Conservation (phyloP, 257 asterid species). For the Solanum sitiens region DNA sequence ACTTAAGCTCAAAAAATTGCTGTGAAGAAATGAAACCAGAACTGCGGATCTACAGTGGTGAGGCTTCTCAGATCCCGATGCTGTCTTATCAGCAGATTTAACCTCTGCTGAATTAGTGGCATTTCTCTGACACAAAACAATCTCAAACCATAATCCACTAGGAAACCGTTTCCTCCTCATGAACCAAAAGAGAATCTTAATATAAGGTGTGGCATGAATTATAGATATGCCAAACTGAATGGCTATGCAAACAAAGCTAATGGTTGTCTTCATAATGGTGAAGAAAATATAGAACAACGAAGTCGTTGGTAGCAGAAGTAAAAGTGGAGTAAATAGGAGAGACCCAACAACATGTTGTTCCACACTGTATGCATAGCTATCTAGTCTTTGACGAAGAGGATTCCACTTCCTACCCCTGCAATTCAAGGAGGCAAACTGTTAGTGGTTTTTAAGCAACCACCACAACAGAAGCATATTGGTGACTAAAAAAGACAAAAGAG, state of each 20-base stretch:
- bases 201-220: slow-evolving; percentile 76
- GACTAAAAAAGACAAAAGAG: background rate
- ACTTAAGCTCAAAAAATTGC: slow-evolving; percentile 75
- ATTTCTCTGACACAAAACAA: slow-evolving; percentile 22
- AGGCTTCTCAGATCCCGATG: slow-evolving; percentile 13
- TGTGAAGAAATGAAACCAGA: slow-evolving; percentile 65
- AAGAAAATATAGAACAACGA: slow-evolving; percentile 86
- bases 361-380: slow-evolving; percentile 78
- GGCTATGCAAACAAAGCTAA: slow-evolving; percentile 44
- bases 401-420: slow-evolving; percentile 93
- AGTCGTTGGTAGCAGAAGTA: slow-evolving; percentile 85
- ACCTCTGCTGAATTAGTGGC: slow-evolving; percentile 6
- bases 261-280: slow-evolving; percentile 62
- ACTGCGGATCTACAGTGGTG: slow-evolving; percentile 11
- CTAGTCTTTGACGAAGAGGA: slow-evolving; percentile 89
- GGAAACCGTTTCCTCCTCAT: slow-evolving; percentile 67
- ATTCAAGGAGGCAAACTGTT: slow-evolving; percentile 1
- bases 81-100: slow-evolving; percentile 6
- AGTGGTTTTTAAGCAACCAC: background rate
- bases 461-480: background rate
- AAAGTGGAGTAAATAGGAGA: slow-evolving; percentile 80
- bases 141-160: slow-evolving; percentile 72
- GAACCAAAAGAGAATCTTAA: slow-evolving; percentile 64
- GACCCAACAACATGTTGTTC: slow-evolving; percentile 94
- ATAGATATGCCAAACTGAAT: slow-evolving; percentile 43